Conservation (phyloP, 148 eudicot species). For the Vaccinium myrtillus region DNA sequence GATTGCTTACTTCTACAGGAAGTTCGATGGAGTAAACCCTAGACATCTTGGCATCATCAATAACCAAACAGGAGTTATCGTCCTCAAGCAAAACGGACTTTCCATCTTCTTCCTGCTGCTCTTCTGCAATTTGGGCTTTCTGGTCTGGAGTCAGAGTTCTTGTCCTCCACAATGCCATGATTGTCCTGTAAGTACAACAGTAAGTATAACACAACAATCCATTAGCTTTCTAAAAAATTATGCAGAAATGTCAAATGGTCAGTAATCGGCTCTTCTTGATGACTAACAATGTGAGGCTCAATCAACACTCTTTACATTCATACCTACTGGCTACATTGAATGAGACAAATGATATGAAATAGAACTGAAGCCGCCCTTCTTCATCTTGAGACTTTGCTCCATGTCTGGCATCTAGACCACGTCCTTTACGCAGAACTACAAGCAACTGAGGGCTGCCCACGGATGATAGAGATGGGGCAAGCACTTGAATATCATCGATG, state of each 20-base stretch:
- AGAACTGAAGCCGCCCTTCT: conserved; percentile 75
- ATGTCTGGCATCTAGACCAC: conserved; percentile 74
- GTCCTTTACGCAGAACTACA: conserved; percentile 63
- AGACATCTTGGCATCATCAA: conserved; percentile 55
- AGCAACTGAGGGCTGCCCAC: conserved; percentile 74
- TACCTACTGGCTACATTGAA: conserved; percentile 78
- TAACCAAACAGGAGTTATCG: conserved; percentile 29
- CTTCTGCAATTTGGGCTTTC: conserved; percentile 54
- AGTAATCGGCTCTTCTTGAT: neutral
- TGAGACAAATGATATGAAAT: conserved; percentile 77
- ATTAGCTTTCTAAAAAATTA: neutral
- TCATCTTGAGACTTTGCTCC: conserved; percentile 77
- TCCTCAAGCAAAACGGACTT: conserved; percentile 35
- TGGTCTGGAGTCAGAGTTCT: conserved; percentile 57
- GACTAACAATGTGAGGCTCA: neutral
- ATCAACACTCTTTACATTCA: neutral
- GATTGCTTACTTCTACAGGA: conserved; percentile 64
- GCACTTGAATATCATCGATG: conserved; percentile 76
- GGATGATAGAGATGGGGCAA: conserved; percentile 62
- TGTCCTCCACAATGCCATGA: conserved; percentile 82
- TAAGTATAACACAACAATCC: neutral
- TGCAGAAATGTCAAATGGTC: neutral
- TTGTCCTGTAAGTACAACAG: conserved; percentile 49
- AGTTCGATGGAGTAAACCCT: conserved; percentile 55
- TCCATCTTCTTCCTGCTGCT: conserved; percentile 53